Evolutionary conservation across 2,329 filamentous ascomycete genomes (phyloP).

Genomic region (Hypoxylon sp.): DNA sequence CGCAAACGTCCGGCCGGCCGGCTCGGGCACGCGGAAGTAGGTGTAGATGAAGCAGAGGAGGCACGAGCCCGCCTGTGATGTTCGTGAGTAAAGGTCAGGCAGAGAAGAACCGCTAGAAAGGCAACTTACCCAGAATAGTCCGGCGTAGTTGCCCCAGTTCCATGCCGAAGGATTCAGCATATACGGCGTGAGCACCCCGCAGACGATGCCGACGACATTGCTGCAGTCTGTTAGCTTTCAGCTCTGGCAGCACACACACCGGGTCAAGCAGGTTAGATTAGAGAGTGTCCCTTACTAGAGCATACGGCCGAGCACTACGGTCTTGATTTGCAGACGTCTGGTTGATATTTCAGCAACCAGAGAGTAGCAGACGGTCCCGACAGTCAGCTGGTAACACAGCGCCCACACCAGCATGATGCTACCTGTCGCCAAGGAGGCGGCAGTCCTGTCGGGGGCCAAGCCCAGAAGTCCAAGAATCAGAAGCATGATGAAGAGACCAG

Average conservation of each 20-base stretch:
- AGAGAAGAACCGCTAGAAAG: not conserved
- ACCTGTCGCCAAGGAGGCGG: slow-evolving; percentile 79
- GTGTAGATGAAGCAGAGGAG: slow-evolving; percentile 83
- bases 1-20: slow-evolving; percentile 80
- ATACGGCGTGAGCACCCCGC: slow-evolving; percentile 83
- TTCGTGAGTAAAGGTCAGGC: slow-evolving; percentile 4
- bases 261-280: not conserved
- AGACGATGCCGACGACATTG: slow-evolving; percentile 84
- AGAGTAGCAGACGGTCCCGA: slow-evolving; percentile 90
- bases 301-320: slow-evolving; percentile 84
- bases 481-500: slow-evolving; percentile 77
- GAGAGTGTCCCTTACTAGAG: slow-evolving; percentile 72
- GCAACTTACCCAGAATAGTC: slow-evolving; percentile 78
- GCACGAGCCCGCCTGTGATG: slow-evolving; percentile 70
- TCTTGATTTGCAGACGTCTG: slow-evolving; percentile 86
- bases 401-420: slow-evolving; percentile 86
- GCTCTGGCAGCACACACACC: not conserved
- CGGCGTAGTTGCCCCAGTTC: slow-evolving; percentile 87
- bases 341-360: slow-evolving; percentile 86
- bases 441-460: slow-evolving; percentile 69
- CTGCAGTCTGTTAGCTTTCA: slow-evolving; percentile 46
- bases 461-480: slow-evolving; percentile 86
- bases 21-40: slow-evolving; percentile 83
- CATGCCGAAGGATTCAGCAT: slow-evolving; percentile 90
- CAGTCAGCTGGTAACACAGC: slow-evolving; percentile 83